phyloP scores from a whole-genome alignment of 169 alveolate species.

The Plasmodium vivax region DNA sequence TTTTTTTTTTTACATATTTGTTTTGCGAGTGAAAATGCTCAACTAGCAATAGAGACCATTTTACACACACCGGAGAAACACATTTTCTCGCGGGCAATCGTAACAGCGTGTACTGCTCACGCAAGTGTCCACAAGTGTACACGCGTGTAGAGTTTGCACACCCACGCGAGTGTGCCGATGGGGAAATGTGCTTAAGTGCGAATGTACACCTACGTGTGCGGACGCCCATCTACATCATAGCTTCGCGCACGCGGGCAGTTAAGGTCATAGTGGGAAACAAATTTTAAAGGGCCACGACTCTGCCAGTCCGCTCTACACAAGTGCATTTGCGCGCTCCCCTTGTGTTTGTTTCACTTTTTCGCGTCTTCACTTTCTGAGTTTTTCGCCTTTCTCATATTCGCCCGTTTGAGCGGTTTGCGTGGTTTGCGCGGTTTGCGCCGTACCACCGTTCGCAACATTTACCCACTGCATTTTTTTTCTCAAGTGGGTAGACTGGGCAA shows the following conservation, averaged over 20 bases:
- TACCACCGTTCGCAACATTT: not conserved
- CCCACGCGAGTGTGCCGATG: not conserved
- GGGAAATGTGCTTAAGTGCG: not conserved
- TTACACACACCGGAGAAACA: conserved; percentile 33
- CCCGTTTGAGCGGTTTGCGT: not conserved
- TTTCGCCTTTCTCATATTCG: not conserved
- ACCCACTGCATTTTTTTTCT: not conserved
- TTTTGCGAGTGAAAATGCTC: not conserved
- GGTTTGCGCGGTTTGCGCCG: not conserved
- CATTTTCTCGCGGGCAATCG: not conserved
- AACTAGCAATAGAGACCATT: not conserved
- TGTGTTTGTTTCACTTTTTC: not conserved
- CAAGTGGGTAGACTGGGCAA: not conserved
- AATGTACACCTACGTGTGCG: not conserved
- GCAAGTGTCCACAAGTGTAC: not conserved
- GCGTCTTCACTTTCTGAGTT: not conserved
- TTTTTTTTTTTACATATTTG: conserved; percentile 1
- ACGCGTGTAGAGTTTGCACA: too few relatives aligned
- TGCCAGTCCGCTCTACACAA: not conserved
- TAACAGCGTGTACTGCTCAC: not conserved
- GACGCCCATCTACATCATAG: not conserved
- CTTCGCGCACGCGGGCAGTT: not conserved
- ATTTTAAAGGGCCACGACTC: not conserved
- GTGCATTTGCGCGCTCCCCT: not conserved
- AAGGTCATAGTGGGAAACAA: not conserved